Conservation (phyloP, 2,329 filamentous ascomycete species). For the Cordyceps pruinosa region DNA sequence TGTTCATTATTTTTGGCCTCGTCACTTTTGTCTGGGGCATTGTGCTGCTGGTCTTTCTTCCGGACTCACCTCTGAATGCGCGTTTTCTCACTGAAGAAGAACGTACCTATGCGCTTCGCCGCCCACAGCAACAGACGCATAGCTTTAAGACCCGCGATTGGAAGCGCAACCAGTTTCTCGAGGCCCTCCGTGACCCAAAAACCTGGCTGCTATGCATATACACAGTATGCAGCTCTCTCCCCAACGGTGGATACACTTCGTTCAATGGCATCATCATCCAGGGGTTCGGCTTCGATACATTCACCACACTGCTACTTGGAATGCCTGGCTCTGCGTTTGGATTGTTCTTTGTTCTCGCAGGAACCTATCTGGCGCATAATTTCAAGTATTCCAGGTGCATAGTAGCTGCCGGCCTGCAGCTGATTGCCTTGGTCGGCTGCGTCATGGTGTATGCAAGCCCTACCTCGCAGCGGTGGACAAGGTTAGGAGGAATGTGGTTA, state of each 20-base stretch:
- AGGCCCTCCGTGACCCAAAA: constrained; percentile 44
- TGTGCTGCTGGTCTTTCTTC: constrained; percentile 11
- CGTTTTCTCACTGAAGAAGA: neutral
- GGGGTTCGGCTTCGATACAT: constrained; percentile 50
- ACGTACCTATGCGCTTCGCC: constrained; percentile 1
- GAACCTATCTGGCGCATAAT: constrained; percentile 3
- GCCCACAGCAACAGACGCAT: constrained; percentile 5
- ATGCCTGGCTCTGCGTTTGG: constrained; percentile 35
- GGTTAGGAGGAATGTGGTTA: constrained; percentile 31
- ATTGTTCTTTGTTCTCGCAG: neutral
- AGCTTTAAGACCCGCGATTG: constrained; percentile 37
- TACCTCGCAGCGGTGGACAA: neutral
- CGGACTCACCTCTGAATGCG: constrained; percentile 17
- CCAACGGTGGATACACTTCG: constrained; percentile 49
- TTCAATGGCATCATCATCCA: constrained; percentile 55
- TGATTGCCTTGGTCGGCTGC: constrained; percentile 1
- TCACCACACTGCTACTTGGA: constrained; percentile 48
- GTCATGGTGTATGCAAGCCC: constrained; percentile 7
- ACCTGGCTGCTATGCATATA: constrained; percentile 52
- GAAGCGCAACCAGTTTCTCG: constrained; percentile 37
- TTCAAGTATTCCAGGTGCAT: constrained; percentile 11
- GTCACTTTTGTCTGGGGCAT: constrained; percentile 6
- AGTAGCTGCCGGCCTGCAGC: neutral
- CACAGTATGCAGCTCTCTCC: constrained; percentile 50
- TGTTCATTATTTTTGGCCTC: neutral